These are phyloP conservation scores for Cryptosporidium felis DNA, from an alignment of 169 alveolate genomes.

Conservation along the genomic window DNA sequence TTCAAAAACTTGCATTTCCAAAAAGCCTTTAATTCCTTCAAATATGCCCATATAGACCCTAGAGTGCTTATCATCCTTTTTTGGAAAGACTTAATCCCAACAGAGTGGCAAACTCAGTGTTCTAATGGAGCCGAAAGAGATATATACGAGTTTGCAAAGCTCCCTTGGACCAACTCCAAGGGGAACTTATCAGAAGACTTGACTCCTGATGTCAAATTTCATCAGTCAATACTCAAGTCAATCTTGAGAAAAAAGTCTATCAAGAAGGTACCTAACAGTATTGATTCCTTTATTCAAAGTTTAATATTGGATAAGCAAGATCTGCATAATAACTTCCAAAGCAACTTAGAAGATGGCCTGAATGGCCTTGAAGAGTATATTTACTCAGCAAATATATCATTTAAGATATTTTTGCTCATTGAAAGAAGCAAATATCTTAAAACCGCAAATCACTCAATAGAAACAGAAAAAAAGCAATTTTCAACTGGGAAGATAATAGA, in stretches of 20 bases:
- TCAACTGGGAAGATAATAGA: conserved; percentile 58
- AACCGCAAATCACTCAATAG: not conserved
- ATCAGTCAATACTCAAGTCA: conserved; percentile 22
- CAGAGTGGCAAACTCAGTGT: not conserved
- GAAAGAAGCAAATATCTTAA: conserved; percentile 23
- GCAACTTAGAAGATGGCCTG: not conserved
- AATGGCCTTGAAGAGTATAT: conserved; percentile 14
- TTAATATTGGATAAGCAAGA: not conserved
- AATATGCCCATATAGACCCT: conserved; percentile 65
- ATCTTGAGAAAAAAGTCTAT: not conserved
- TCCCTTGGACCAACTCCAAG: conserved; percentile 42
- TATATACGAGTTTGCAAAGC: conserved; percentile 47
- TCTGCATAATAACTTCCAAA: not conserved
- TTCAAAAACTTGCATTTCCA: conserved; percentile 42
- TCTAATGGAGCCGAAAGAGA: not conserved
- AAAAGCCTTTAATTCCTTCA: conserved; percentile 45
- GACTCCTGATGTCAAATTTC: conserved; percentile 49
- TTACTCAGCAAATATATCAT: conserved; percentile 16
- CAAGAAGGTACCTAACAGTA: not conserved
- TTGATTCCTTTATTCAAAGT: conserved; percentile 15
- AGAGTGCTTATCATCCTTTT: conserved; percentile 37
- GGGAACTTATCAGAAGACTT: conserved; percentile 46
- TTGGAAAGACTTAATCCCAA: conserved; percentile 52
- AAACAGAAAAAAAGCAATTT: not conserved
- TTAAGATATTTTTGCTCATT: conserved; percentile 8